These are phyloP conservation scores for Rhodotorula graminis DNA, from an alignment of 768 basidiomycete genomes.

Conservation along the genomic window DNA sequence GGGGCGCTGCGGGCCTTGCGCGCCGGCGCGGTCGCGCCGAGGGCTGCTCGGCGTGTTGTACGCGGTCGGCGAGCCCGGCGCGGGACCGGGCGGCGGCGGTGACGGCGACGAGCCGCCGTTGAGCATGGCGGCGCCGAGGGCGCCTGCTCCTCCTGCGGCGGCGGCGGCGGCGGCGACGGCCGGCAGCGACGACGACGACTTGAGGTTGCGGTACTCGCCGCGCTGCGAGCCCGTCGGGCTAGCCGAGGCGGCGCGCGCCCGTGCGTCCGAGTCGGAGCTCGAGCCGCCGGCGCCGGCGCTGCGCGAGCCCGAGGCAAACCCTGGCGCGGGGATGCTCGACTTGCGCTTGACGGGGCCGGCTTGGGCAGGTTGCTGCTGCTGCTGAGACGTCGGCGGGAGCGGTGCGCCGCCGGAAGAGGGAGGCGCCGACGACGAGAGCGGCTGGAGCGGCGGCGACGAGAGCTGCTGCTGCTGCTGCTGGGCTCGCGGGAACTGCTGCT, in stretches of 20 bases:
- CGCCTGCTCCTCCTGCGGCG: neutral
- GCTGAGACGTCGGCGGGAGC: no score
- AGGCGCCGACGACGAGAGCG: neutral
- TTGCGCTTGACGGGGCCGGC: conserved; percentile 4
- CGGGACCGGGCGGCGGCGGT: neutral
- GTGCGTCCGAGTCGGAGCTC: conserved; percentile 4
- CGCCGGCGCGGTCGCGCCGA: conserved; percentile 7
- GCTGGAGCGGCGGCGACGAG: no score
- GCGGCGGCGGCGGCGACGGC: neutral
- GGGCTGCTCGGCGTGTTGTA: conserved; percentile 37
- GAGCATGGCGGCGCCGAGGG: neutral
- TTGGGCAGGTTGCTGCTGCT: no score
- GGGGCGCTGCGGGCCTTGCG: neutral
- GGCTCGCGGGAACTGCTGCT: neutral
- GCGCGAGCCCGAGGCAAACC: neutral
- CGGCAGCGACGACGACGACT: neutral
- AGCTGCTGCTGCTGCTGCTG: neutral
- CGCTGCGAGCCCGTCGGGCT: conserved; percentile 10
- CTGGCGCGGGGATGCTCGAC: neutral
- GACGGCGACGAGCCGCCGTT: neutral
- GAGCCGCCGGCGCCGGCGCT: conserved; percentile 34
- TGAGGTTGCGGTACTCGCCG: neutral
- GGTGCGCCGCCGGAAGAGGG: neutral
- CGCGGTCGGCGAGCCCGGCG: neutral
- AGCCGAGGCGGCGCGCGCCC: conserved; percentile 7